Base-by-base conservation (phyloP, 768 basidiomycete species). In the Russula foetens region DNA sequence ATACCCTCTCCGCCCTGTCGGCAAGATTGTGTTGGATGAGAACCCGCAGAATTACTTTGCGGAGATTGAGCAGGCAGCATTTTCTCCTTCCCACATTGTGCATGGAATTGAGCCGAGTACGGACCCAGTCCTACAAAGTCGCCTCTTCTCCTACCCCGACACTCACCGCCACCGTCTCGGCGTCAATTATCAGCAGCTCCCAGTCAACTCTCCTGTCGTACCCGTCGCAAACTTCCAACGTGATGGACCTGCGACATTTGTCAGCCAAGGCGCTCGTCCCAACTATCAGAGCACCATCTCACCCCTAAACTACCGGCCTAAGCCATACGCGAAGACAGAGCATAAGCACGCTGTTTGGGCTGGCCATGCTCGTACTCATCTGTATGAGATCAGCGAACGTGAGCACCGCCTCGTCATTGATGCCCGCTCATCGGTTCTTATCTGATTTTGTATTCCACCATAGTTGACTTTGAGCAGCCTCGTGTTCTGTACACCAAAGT, bases 111-210 rank as follows among this genome's bases (percentile, higher is more conserved):
- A 97, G 77, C 82, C 92, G 43, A 87, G 90, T 4, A 83, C 86
- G 23, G 95, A 98, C 74, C 95, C 95, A 24, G 90, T 98, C 67
- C 80, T 98, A 65, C 44, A 17, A 58, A 58, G 90, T 23, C 90
- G 95, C 56, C 82, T 97, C 50, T 98, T 97, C 84, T 91, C 92
- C 4, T 98, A 98, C 79, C 86, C 88, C 4, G 90, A 92, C 70
- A 90, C 90, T 39, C 89, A 91, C 71, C 87, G 89, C 59, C 85
- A 91, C 75, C 87, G 90, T 70, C 85, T 91, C 33, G 90, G 90
- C 39, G 66, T 70, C 56, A 92, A 92, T 77, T 89, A 91, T 75
- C 80, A 86, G 68, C 89, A 96, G 69, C 76, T 98, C 11, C 93
- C 94, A 1, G 86, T 94, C 70, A 98, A 98, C 72, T 79, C 84